Conservation (phyloP, 192 early-diverging fungal genomes). For the Backusella luteola region DNA sequence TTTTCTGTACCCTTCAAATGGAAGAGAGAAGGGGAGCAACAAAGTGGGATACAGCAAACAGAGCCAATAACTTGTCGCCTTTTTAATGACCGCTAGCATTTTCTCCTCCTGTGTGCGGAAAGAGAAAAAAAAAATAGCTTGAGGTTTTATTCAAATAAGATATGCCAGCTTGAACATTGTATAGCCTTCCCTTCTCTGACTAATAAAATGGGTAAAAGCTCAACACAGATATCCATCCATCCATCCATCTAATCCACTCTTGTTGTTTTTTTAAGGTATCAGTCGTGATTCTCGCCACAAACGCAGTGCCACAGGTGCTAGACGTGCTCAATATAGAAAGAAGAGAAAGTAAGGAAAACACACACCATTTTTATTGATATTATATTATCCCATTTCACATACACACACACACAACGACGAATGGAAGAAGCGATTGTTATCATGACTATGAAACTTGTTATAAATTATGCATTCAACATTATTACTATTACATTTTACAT, state of each 20-base stretch:
- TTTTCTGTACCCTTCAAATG: no score
- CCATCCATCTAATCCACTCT: neutral
- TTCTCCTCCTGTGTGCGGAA: no score
- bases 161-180: neutral
- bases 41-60: no score
- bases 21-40: no score
- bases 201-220: neutral
- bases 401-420: neutral
- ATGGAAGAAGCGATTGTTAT: neutral
- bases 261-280: constrained; percentile 72
- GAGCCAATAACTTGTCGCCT: no score
- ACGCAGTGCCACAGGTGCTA: constrained; percentile 96
- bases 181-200: neutral
- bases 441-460: neutral
- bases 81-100: no score
- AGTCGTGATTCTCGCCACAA: constrained; percentile 99
- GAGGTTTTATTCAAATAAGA: neutral
- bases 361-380: neutral
- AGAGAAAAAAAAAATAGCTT: no score
- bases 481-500: neutral
- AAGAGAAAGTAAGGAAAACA: constrained; percentile 84
- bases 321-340: constrained; percentile 99
- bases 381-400: neutral
- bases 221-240: constrained; percentile 7
- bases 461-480: neutral